Evolutionary conservation across 345 rosid species (phyloP), one percentile per base, ranked within the genome.

Genomic region (Aquilaria sinensis): DNA sequence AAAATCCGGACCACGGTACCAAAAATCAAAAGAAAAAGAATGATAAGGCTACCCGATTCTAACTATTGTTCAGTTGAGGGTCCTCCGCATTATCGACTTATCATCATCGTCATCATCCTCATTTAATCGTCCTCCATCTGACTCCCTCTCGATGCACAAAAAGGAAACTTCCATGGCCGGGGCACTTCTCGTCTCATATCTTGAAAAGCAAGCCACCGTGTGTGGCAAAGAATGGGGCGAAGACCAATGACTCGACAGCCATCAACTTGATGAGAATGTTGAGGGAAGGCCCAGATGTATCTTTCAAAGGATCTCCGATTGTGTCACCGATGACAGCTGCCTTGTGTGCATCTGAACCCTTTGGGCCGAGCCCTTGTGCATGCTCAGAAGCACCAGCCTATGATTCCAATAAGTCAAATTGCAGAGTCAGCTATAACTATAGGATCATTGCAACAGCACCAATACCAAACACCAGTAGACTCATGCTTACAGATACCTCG

Each of bases 321-420:
- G 97, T 93, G 85, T 93, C 97, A 1, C 98, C 96, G 0, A 93
- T 88, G 10, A 93, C 98, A 41, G 96, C 97, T 4, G 96, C 98
- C 86, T 90, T 93, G 79, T 93, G 96, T 47, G 97, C 79, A 61
- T 93, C 98, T 30, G 97, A 93, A 14, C 98, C 98, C 71, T 88
- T 86, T 5, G 98, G 98, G 15, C 97, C 96, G 10, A 90, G 97
- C 61, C 75, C 58, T 77, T 74, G 86, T 1, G 98, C 98, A 65
- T 93, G 98, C 31, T 88, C 97, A 15, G 96, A 88, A 43, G 77
- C 94, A 66, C 97, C 97, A 14, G 97, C 93, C 98, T 93, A 45
- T 9, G 37, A 37, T 9, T 37, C 43, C 5, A 37, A 37, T 5
- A 37, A 37, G 2, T 37, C 7, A 37, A 37, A 4, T 37, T 37